Percentiles rank a stretch among this genome's conserved stretches.
These are phyloP conservation scores for Dryas integrifolia DNA, from an alignment of 331 rosid genomes.

Conservation along the genomic window DNA sequence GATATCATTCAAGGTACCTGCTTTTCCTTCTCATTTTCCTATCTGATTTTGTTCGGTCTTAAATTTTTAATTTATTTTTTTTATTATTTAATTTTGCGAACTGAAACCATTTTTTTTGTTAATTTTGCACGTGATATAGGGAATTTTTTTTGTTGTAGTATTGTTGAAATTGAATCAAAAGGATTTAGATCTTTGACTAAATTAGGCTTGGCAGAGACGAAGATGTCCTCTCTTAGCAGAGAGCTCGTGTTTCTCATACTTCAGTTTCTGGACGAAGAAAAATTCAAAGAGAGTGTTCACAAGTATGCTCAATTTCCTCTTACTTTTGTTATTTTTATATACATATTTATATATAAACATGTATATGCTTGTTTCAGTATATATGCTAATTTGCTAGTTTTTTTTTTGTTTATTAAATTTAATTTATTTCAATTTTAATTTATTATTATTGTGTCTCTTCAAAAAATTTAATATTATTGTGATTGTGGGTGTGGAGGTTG, in stretches of 20 bases:
- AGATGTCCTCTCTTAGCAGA: constrained; percentile 97
- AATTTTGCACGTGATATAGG: constrained; percentile 29
- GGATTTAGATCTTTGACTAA: constrained; percentile 45
- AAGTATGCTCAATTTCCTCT: constrained; percentile 44
- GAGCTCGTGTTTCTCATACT: constrained; percentile 98
- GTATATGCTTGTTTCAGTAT: background rate
- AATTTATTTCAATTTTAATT: background rate
- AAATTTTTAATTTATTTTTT: background rate
- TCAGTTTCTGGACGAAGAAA: constrained; percentile 98
- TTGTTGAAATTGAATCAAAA: constrained; percentile 58
- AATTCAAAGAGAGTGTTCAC: constrained; percentile 95
- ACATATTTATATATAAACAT: background rate
- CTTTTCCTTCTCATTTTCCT: constrained; percentile 24
- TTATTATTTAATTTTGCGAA: background rate
- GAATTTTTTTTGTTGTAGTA: constrained; percentile 31
- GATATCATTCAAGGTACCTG: constrained; percentile 42
- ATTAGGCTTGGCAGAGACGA: constrained; percentile 35
- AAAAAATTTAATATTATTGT: constrained; percentile 18
- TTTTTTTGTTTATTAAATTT: background rate
- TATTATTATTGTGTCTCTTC: background rate
- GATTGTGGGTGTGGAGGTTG: constrained; percentile 67
- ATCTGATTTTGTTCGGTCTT: background rate
- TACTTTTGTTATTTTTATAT: background rate
- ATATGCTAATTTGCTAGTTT: background rate
- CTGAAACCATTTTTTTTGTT: background rate